phyloP scores from a whole-genome alignment of 371 early-diverging fungal species.

The Apophysomyces elegans region DNA sequence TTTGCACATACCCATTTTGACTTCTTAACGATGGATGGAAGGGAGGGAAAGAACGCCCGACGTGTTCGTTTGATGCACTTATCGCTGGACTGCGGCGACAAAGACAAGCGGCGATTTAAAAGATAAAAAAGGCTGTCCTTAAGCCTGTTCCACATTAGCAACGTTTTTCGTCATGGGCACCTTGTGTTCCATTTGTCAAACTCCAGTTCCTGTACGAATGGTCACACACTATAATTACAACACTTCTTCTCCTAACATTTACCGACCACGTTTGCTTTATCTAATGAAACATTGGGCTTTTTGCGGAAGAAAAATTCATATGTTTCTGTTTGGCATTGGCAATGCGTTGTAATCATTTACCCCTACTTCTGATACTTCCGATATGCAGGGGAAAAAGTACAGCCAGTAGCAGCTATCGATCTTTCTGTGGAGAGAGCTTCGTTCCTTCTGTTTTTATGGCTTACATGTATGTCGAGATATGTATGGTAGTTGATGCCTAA shows the following conservation, averaged over 20 bases:
- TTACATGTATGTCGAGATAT: too few species aligned
- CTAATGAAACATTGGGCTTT: too few species aligned
- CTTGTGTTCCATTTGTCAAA: background rate
- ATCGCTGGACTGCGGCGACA: conserved; percentile 8
- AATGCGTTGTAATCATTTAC: background rate
- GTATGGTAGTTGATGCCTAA: too few species aligned
- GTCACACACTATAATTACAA: background rate
- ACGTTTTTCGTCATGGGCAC: background rate
- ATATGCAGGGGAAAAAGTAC: too few species aligned
- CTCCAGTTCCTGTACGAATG: background rate
- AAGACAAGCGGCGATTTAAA: conserved; percentile 9
- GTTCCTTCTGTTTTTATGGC: too few species aligned
- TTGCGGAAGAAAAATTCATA: too few species aligned
- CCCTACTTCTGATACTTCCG: background rate
- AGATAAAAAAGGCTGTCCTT: background rate
- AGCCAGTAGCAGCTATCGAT: too few species aligned
- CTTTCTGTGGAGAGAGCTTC: too few species aligned
- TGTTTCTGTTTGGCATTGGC: too few species aligned
- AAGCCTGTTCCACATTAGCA: background rate
- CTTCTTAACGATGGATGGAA: conserved; percentile 17
- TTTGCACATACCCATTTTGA: conserved; percentile 31
- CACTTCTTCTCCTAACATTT: background rate
- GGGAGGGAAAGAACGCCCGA: conserved; percentile 10
- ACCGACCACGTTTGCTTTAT: background rate
- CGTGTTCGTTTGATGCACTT: conserved; percentile 10